Percentiles rank a stretch among this genome's conserved stretches.
Evolutionary conservation across 768 basidiomycete species (phyloP).

Genomic region (Podaxis carcinomalis): DNA sequence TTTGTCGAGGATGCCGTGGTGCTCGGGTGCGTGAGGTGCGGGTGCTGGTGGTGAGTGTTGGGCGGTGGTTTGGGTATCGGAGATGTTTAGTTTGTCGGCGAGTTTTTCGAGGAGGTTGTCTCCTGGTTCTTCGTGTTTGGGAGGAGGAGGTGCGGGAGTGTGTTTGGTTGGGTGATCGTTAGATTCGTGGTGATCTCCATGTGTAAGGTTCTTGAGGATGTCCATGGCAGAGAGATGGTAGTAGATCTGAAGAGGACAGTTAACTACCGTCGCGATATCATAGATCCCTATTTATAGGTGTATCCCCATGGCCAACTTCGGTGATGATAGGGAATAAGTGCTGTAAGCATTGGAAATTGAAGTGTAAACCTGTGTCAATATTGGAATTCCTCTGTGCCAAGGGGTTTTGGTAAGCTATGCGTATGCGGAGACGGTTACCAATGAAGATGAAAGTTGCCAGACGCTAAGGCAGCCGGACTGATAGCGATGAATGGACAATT

Average conservation of each 20-base stretch:
- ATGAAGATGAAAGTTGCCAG: no score
- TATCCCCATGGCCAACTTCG: not conserved
- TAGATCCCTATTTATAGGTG: not conserved
- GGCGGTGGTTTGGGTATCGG: no score
- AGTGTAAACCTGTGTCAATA: not conserved
- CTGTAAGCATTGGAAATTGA: not conserved
- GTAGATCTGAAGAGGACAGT: not conserved
- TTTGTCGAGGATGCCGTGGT: no score
- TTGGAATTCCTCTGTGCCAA: not conserved
- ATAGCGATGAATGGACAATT: no score
- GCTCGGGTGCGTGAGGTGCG: no score
- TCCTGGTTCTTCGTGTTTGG: not conserved
- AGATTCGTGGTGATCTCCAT: slow-evolving; percentile 1
- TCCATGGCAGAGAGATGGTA: slow-evolving; percentile 10
- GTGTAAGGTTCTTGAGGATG: slow-evolving; percentile 13
- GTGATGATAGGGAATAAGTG: not conserved
- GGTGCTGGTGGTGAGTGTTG: no score
- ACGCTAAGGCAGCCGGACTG: no score
- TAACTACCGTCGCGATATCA: not conserved
- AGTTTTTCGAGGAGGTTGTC: slow-evolving; percentile 13
- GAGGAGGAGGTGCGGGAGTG: not conserved
- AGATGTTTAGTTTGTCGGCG: slow-evolving; percentile 2
- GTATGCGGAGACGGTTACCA: no score
- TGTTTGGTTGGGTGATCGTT: not conserved
- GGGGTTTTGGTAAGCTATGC: not conserved